Percentiles rank a stretch among this genome's conserved stretches.
phyloP scores from a whole-genome alignment of 345 rosid species.

The Brassica incana region DNA sequence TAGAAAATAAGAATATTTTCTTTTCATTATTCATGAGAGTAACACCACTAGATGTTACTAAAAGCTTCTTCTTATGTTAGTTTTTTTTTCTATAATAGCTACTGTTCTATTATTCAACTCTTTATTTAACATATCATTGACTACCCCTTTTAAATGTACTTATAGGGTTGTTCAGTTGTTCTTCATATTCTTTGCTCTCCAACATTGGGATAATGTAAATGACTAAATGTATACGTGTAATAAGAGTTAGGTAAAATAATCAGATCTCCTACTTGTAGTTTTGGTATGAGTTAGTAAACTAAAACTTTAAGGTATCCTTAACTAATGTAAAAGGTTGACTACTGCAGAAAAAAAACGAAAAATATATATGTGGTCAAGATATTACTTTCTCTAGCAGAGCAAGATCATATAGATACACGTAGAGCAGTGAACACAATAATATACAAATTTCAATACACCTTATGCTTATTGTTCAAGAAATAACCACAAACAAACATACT shows the following conservation, averaged over 20 bases:
- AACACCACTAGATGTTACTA: neutral
- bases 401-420: neutral
- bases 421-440: neutral
- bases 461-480: neutral
- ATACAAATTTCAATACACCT: neutral
- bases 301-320: neutral
- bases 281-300: neutral
- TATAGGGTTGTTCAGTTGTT: neutral
- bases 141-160: neutral
- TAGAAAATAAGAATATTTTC: neutral
- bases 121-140: conserved; percentile 3
- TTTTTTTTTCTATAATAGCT: neutral
- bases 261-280: neutral
- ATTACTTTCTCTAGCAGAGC: neutral
- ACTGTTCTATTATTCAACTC: neutral
- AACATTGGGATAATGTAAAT: neutral
- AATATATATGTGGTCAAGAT: neutral
- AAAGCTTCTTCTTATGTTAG: neutral
- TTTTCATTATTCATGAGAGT: neutral
- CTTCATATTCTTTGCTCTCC: neutral
- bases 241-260: neutral
- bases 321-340: neutral
- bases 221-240: neutral
- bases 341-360: neutral
- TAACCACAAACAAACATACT: neutral